Conservation (phyloP, 164 flowering plant species). For the Malania oleifera region DNA sequence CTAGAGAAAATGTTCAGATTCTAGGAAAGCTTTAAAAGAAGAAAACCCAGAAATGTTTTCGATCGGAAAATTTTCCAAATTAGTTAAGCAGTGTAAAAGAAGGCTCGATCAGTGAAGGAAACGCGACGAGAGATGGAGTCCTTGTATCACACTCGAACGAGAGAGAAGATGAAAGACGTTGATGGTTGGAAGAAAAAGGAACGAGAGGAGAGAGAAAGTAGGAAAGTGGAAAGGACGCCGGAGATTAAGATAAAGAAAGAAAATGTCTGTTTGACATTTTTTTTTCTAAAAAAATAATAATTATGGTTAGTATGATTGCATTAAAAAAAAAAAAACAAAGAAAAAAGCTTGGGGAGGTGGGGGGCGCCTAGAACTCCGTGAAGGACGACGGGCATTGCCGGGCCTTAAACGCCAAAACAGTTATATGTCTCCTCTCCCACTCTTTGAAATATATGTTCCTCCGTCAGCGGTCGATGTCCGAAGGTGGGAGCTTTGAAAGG, state of each 20-base stretch:
- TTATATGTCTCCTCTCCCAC: no score
- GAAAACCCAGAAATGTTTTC: not conserved
- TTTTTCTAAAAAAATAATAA: not conserved
- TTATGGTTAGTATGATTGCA: not conserved
- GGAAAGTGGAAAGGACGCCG: slow-evolving; percentile 13
- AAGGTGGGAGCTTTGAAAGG: no score
- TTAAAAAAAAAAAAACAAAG: slow-evolving; percentile 3
- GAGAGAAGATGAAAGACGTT: not conserved
- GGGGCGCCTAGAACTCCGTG: slow-evolving; percentile 28
- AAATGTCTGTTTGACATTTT: slow-evolving; percentile 35
- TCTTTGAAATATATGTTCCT: no score
- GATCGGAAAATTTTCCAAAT: not conserved
- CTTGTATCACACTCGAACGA: slow-evolving; percentile 9
- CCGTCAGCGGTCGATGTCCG: no score
- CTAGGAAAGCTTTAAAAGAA: not conserved
- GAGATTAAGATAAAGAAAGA: slow-evolving; percentile 10
- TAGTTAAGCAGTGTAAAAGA: no score
- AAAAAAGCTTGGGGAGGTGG: no score
- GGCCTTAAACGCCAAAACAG: no score
- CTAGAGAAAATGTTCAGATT: no score
- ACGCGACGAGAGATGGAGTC: slow-evolving; percentile 2
- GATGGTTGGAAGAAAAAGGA: not conserved
- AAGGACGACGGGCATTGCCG: slow-evolving; percentile 30
- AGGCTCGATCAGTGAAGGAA: not conserved
- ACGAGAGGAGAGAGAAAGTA: not conserved